A percentile compares a stretch with the other conserved stretches of the same genome.
Evolutionary conservation across 176 grass and related monocot species (phyloP).

Genomic region (Oryza meridionalis): DNA sequence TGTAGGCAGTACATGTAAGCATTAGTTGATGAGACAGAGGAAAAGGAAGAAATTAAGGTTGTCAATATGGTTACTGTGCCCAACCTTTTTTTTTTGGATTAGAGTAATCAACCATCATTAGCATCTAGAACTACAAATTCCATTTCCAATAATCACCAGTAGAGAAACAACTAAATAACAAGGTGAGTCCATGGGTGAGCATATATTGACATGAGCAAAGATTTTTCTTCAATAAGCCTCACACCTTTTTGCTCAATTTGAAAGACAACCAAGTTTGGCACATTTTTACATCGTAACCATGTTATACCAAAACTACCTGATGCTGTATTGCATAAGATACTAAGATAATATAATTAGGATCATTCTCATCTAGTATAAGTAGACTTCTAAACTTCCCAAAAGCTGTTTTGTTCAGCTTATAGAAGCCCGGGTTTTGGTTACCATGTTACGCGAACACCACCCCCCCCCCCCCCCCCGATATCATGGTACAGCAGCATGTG

Average conservation of each 20-base stretch:
- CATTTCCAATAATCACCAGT: not conserved
- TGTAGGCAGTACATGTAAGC: too few species aligned
- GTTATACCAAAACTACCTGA: not conserved
- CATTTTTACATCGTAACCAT: not conserved
- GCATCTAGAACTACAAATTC: not conserved
- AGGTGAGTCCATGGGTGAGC: not conserved
- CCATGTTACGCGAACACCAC: too few species aligned
- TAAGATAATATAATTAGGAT: not conserved
- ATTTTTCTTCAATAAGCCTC: not conserved
- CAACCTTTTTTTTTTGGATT: not conserved
- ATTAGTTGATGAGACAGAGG: not conserved
- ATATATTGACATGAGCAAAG: not conserved
- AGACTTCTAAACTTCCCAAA: not conserved
- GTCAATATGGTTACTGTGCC: not conserved
- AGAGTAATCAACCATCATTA: not conserved
- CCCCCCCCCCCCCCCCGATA: too few species aligned
- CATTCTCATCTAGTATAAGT: not conserved
- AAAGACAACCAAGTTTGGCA: not conserved
- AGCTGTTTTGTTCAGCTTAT: too few species aligned
- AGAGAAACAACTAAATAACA: not conserved
- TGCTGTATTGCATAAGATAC: not conserved
- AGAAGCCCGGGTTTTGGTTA: too few species aligned
- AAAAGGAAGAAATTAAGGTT: constrained; percentile 3
- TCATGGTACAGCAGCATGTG: too few species aligned
- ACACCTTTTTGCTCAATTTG: not conserved